phyloP scores from a whole-genome alignment of 257 asterid species.

The Ehretia macrophylla region DNA sequence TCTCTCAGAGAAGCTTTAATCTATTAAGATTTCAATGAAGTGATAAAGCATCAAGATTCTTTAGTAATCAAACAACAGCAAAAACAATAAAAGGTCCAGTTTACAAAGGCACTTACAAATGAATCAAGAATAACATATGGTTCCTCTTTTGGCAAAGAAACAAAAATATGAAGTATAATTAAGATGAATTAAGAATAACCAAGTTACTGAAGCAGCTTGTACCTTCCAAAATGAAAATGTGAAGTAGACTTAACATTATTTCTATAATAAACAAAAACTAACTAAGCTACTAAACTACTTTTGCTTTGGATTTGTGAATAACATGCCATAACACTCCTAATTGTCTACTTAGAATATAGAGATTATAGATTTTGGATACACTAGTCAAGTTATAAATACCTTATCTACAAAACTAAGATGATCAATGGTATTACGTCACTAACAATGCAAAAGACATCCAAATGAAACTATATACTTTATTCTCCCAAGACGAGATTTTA shows the following conservation, averaged over 20 bases:
- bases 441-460: neutral
- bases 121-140: conserved; percentile 61
- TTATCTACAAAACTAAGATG: neutral
- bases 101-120: conserved; percentile 50
- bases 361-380: no score
- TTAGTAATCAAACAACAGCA: neutral
- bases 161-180: no score
- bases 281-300: no score
- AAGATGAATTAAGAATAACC: no score
- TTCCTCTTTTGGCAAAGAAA: conserved; percentile 55
- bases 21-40: conserved; percentile 37
- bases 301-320: no score
- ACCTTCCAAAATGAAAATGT: conserved; percentile 23
- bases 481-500: no score
- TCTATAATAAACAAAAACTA: no score
- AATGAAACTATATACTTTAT: neutral
- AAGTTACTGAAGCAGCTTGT: conserved; percentile 90
- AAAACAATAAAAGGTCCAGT: neutral
- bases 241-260: conserved; percentile 8
- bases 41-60: neutral
- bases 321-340: no score
- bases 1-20: conserved; percentile 60
- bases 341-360: no score
- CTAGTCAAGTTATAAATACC: no score
- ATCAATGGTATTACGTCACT: neutral